These are phyloP conservation scores for Calonectria naviculata DNA, from an alignment of 2,329 filamentous ascomycete genomes.

Conservation along the genomic window DNA sequence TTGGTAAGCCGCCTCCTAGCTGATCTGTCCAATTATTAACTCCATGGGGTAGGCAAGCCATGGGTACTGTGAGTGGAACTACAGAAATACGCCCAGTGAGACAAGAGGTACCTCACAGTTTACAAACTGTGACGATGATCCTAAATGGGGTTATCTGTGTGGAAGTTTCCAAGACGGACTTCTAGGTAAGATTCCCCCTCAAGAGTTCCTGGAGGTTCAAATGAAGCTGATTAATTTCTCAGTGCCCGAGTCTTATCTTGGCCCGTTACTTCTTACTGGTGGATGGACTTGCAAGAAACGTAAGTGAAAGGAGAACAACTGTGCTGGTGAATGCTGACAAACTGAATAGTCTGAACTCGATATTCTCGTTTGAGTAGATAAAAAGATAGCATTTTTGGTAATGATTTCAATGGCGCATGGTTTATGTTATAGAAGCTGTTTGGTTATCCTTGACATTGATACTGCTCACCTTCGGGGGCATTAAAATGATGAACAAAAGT, in stretches of 20 bases:
- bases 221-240: neutral
- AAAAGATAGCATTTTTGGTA: too few species aligned
- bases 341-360: neutral
- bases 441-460: too few species aligned
- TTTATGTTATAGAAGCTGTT: too few species aligned
- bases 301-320: neutral
- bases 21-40: neutral
- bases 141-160: conserved; percentile 32
- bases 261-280: conserved; percentile 27
- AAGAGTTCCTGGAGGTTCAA: neutral
- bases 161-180: conserved; percentile 29
- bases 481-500: too few species aligned
- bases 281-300: conserved; percentile 17
- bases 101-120: conserved; percentile 26
- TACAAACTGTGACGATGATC: conserved; percentile 37
- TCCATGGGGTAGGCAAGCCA: conserved; percentile 20
- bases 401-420: too few species aligned
- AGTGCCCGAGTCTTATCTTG: conserved; percentile 40
- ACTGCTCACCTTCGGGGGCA: too few species aligned
- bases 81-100: conserved; percentile 10
- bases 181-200: conserved; percentile 1
- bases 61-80: conserved; percentile 40
- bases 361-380: too few species aligned
- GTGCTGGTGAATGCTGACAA: neutral
- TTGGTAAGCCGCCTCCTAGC: conserved; percentile 8